Evolutionary conservation across 345 rosid genomes (phyloP).

Genomic region (Moricandia arvensis): DNA sequence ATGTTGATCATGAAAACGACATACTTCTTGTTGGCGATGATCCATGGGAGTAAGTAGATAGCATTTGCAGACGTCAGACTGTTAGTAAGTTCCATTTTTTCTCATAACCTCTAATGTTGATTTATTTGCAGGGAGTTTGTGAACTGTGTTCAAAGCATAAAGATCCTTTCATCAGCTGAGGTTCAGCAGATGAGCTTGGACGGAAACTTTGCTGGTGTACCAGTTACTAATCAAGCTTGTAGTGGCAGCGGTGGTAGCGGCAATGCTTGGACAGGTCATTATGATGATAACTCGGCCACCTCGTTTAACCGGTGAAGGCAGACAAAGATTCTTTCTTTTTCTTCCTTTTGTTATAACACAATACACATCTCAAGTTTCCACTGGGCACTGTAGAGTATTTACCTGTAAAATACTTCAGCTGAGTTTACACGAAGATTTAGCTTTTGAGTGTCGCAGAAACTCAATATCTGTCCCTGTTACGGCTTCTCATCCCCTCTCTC

Average conservation of each 20-base stretch:
- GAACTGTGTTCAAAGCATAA: slow-evolving; percentile 77
- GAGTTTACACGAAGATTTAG: slow-evolving; percentile 10
- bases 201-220: slow-evolving; percentile 64
- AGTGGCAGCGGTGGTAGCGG: slow-evolving; percentile 82
- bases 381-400: slow-evolving; percentile 32
- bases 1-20: slow-evolving; percentile 89
- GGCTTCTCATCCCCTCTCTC: too few relatives aligned
- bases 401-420: slow-evolving; percentile 22
- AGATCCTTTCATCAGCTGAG: slow-evolving; percentile 75
- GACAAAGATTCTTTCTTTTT: slow-evolving; percentile 28
- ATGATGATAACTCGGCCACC: slow-evolving; percentile 70
- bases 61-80: neutral
- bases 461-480: too few relatives aligned
- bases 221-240: slow-evolving; percentile 66
- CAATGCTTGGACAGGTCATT: slow-evolving; percentile 76
- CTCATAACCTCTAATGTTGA: neutral
- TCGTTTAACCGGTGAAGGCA: slow-evolving; percentile 63
- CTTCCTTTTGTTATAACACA: too few relatives aligned
- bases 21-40: slow-evolving; percentile 95
- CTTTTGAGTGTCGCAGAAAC: too few relatives aligned
- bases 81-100: neutral
- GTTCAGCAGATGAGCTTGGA: slow-evolving; percentile 92
- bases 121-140: slow-evolving; percentile 72
- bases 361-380: slow-evolving; percentile 20
- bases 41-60: slow-evolving; percentile 89